phyloP scores from a whole-genome alignment of 2,329 filamentous ascomycete genomes.

The Lecanicillium sp. region DNA sequence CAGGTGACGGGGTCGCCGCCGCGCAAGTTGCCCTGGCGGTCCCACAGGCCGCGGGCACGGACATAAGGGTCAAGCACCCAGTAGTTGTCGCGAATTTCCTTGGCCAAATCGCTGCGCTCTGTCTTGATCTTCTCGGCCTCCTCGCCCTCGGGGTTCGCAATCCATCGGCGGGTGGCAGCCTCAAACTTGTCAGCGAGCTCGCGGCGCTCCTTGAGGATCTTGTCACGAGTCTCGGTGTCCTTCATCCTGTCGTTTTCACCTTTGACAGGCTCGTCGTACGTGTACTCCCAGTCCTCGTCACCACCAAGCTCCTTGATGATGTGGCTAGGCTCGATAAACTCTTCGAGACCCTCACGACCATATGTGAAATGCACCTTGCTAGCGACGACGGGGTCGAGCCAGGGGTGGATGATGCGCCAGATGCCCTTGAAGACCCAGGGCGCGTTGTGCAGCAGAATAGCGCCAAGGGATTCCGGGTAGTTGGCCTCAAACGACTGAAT shows the following conservation, averaged over 20 bases:
- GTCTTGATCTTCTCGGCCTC: conserved; percentile 12
- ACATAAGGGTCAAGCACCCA: conserved; percentile 65
- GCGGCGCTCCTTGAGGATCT: conserved; percentile 41
- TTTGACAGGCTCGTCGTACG: conserved; percentile 50
- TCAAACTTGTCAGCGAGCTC: conserved; percentile 50
- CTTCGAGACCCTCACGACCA: conserved; percentile 50
- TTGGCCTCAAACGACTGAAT: conserved; percentile 74
- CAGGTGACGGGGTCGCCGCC: conserved; percentile 4
- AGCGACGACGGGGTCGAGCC: conserved; percentile 69
- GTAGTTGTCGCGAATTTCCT: conserved; percentile 50
- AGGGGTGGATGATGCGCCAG: conserved; percentile 61
- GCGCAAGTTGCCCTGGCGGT: conserved; percentile 47
- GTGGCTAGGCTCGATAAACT: conserved; percentile 43
- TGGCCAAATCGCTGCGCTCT: conserved; percentile 39
- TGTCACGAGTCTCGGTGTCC: conserved; percentile 31
- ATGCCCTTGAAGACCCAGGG: conserved; percentile 58
- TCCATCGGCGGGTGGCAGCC: conserved; percentile 50
- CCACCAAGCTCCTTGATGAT: conserved; percentile 52
- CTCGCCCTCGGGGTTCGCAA: conserved; percentile 27
- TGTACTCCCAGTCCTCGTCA: conserved; percentile 63
- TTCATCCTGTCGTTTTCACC: conserved; percentile 53
- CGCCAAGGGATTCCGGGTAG: conserved; percentile 64
- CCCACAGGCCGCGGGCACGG: conserved; percentile 53
- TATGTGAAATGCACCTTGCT: conserved; percentile 64
- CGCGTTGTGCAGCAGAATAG: conserved; percentile 65